These are phyloP conservation scores for Salvia rosmarinus DNA, from an alignment of 257 asterid species.

Conservation along the genomic window DNA sequence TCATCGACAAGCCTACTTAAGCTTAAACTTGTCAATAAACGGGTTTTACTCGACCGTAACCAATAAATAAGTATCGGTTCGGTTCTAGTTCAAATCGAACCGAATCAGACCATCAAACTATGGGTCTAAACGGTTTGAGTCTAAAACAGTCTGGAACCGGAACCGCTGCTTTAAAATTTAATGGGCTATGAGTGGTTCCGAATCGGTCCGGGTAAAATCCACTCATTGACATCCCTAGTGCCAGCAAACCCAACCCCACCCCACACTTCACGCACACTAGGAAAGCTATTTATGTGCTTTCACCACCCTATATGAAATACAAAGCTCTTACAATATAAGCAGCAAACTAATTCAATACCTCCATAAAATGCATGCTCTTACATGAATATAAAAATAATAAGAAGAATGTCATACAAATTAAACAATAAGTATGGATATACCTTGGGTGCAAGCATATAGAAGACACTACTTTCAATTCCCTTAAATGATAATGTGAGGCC, in stretches of 20 bases:
- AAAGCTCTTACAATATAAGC: conserved; percentile 13
- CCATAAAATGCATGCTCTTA: neutral
- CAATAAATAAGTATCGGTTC: no score
- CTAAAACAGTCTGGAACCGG: no score
- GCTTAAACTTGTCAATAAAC: no score
- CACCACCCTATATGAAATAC: neutral
- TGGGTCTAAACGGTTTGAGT: no score
- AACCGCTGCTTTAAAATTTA: no score
- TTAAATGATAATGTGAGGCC: conserved; percentile 85
- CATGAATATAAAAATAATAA: neutral
- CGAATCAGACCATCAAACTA: no score
- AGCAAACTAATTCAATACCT: neutral
- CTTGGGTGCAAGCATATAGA: conserved; percentile 97
- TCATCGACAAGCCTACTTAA: no score
- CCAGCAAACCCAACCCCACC: neutral
- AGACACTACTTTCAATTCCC: conserved; percentile 86
- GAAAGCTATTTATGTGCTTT: neutral
- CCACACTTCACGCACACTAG: neutral
- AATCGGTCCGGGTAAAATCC: no score
- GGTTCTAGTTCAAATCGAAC: no score
- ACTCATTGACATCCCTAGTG: no score
- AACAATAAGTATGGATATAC: conserved; percentile 41
- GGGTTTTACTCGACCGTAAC: no score
- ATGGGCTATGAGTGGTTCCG: no score
- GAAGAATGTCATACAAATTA: neutral